Evolutionary conservation across 202 grass and related monocot species (phyloP), one percentile per base, ranked within the genome.

Genomic region (Setaria italica): DNA sequence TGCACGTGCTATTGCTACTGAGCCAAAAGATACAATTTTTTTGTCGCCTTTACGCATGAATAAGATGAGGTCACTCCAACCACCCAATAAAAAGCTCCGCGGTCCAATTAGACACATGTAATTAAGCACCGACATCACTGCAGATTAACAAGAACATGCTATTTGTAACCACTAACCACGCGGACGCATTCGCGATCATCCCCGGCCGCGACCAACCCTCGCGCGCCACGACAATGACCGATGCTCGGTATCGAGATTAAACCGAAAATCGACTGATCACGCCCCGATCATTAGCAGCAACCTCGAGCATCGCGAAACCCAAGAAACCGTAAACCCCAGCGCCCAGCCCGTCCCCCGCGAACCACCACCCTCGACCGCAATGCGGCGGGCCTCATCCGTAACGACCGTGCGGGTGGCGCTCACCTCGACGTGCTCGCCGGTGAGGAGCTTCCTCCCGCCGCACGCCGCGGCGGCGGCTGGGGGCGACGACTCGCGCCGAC

Each of bases 341-440:
- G n/a, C 56, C 14, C 29, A 13, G 16, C 21, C 10, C 65, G 7
- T 9, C 42, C 14, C 79, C 87, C 49, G 39, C 76, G 59, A 74
- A 45, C 42, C 70, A 76, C 19, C 79, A 29, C 66, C 35, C 42
- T 20, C 45, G 8, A 4, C 41, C n/a, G 32, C 76, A 89, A 70
- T 89, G 82, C 70, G 70, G 53, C 41, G 29, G 43, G 51, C 51
- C n/a, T 72, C 8, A 54, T 47, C 60, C 30, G 37, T 25, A 53
- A 67, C 33, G 78, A 41, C 20, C 8, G 59, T 21, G 45, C 12
- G 14, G 72, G 34, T 12, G 37, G 71, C 13, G 49, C 86, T 73
- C 60, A 91, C 90, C 90, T 91, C 90, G 82, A 91, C 82, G 77
- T 79, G 6, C 51, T 91, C 90, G 66, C 82, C 86, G 21, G 21